Evolutionary conservation across 1,284 basidiomycete genomes (phyloP).

Genomic region (Hypsizygus ulmarius): DNA sequence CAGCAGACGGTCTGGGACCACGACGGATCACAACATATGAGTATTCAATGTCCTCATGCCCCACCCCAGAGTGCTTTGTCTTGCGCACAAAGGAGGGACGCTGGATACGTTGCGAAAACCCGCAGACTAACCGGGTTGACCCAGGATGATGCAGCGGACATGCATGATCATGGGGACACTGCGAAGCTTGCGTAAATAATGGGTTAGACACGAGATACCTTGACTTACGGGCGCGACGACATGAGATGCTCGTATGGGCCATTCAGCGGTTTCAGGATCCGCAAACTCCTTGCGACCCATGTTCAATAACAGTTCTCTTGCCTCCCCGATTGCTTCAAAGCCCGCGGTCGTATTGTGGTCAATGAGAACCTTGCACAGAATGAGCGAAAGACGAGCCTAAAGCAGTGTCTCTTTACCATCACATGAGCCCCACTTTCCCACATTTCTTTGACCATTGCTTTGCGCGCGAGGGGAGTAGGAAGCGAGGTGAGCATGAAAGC

Average conservation of each 20-base stretch:
- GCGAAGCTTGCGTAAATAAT: conserved; percentile 17
- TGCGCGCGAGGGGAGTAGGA: conserved; percentile 58
- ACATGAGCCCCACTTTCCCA: conserved; percentile 87
- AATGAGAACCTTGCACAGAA: conserved; percentile 65
- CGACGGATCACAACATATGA: conserved; percentile 90
- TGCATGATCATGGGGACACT: conserved; percentile 85
- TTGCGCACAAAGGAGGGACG: conserved; percentile 81
- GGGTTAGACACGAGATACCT: conserved; percentile 14
- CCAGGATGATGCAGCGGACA: conserved; percentile 75
- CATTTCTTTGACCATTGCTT: conserved; percentile 75
- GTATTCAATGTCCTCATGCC: conserved; percentile 85
- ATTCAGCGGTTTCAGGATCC: conserved; percentile 38
- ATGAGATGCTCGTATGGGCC: conserved; percentile 57
- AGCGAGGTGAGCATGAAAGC: conserved; percentile 84
- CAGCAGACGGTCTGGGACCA: conserved; percentile 60
- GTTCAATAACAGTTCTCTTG: conserved; percentile 75
- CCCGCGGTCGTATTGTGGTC: conserved; percentile 80
- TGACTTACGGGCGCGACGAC: conserved; percentile 77
- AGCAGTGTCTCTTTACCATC: conserved; percentile 48
- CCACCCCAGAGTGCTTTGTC: conserved; percentile 82
- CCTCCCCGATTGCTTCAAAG: conserved; percentile 82
- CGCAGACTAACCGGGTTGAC: conserved; percentile 60
- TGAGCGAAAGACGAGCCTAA: neutral
- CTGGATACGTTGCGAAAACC: conserved; percentile 86
- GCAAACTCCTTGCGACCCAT: conserved; percentile 60